A percentile compares a stretch with the other conserved stretches of the same genome.
These are phyloP conservation scores for Solanum sparsipilum DNA, from an alignment of 257 asterid genomes.

Conservation along the genomic window DNA sequence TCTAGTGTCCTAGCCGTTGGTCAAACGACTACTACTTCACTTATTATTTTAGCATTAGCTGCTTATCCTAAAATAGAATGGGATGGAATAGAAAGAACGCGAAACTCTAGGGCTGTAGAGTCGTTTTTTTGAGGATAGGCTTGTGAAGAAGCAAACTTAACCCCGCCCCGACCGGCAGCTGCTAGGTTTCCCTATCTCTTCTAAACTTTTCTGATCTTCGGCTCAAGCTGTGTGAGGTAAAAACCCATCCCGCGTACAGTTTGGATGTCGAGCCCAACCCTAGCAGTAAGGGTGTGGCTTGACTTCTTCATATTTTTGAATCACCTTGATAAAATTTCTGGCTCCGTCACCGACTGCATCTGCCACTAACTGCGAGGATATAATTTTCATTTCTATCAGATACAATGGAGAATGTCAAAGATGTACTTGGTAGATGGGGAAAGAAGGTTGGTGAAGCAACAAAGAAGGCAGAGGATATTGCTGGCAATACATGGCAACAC, in stretches of 20 bases:
- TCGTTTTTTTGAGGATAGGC: neutral
- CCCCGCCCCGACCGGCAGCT: neutral
- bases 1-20: no score
- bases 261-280: neutral
- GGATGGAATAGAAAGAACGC: neutral
- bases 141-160: neutral
- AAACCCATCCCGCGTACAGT: neutral
- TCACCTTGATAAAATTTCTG: neutral
- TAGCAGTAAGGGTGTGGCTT: neutral
- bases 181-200: neutral
- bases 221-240: neutral
- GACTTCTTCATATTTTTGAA: neutral
- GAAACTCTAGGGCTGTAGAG: neutral
- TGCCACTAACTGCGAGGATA: neutral
- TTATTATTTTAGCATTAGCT: no score
- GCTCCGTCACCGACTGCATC: neutral
- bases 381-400: conserved; percentile 9
- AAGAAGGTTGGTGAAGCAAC: conserved; percentile 82
- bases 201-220: neutral
- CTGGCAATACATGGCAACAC: conserved; percentile 97
- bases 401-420: conserved; percentile 62
- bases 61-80: neutral
- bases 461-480: conserved; percentile 80
- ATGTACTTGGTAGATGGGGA: conserved; percentile 81
- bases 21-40: neutral